Percentiles rank a stretch among this genome's conserved stretches.
phyloP scores from a whole-genome alignment of 148 eudicot genomes.

The Amaranthus palmeri region DNA sequence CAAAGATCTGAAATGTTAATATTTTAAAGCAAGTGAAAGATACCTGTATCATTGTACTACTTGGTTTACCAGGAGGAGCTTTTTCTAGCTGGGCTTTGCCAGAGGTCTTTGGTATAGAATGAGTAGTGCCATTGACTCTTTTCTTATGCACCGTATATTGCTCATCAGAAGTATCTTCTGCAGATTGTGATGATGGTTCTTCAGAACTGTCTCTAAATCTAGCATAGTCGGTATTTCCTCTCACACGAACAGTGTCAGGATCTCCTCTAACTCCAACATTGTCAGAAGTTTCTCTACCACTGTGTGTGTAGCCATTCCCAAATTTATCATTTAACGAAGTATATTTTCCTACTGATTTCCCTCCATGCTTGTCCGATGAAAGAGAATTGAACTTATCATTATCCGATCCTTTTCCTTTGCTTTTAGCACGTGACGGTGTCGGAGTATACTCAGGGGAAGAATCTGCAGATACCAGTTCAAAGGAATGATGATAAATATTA shows the following conservation, averaged over 20 bases:
- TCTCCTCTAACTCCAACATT: too few species aligned
- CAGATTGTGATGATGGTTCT: slow-evolving; percentile 51
- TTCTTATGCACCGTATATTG: slow-evolving; percentile 20
- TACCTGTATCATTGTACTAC: slow-evolving; percentile 29
- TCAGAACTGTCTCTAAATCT: slow-evolving; percentile 23
- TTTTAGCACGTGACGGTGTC: slow-evolving; percentile 32
- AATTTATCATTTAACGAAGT: slow-evolving; percentile 26
- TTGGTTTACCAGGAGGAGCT: slow-evolving; percentile 11
- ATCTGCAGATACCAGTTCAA: slow-evolving; percentile 30
- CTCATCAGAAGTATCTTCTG: slow-evolving; percentile 36
- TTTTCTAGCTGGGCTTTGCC: slow-evolving; percentile 20
- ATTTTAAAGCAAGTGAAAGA: background rate
- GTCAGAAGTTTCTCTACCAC: slow-evolving; percentile 15
- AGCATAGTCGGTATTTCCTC: too few species aligned
- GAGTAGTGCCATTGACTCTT: slow-evolving; percentile 26
- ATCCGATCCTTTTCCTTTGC: slow-evolving; percentile 22
- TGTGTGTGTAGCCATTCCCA: slow-evolving; percentile 29
- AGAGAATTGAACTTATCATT: slow-evolving; percentile 26
- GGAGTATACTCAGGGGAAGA: slow-evolving; percentile 42
- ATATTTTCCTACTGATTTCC: slow-evolving; percentile 20
- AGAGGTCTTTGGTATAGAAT: slow-evolving; percentile 16
- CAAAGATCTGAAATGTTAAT: background rate
- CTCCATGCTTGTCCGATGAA: slow-evolving; percentile 19
- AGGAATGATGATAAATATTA: background rate
- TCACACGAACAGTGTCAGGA: too few species aligned